Conservation (phyloP, 257 asterid species). For the Primulina huaijiensis region DNA sequence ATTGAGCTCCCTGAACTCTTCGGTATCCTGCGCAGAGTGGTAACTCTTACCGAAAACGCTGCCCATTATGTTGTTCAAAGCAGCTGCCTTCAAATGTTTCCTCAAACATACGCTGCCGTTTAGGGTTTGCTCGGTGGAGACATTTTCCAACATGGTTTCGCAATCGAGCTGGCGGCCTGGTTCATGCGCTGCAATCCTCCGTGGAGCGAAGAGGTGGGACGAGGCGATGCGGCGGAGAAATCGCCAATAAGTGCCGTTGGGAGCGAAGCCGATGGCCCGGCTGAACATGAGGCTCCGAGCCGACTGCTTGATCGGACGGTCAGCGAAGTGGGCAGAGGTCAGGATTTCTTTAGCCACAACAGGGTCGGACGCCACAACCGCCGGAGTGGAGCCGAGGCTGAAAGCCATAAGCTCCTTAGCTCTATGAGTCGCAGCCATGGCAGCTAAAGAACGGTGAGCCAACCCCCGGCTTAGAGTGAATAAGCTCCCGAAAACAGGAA, state of each 20-base stretch:
- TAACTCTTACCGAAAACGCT: slow-evolving; percentile 58
- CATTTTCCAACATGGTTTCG: slow-evolving; percentile 24
- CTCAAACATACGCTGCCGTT: slow-evolving; percentile 33
- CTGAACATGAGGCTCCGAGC: slow-evolving; percentile 57
- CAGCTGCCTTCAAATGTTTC: slow-evolving; percentile 40
- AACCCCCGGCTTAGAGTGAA: slow-evolving; percentile 44
- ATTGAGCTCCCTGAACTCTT: slow-evolving; percentile 34
- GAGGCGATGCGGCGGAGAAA: slow-evolving; percentile 61
- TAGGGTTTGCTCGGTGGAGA: slow-evolving; percentile 22
- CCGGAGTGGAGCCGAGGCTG: slow-evolving; percentile 63
- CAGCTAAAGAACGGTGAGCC: slow-evolving; percentile 51
- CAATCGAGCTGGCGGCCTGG: slow-evolving; percentile 30
- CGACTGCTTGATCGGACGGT: slow-evolving; percentile 67
- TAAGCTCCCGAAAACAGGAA: slow-evolving; percentile 51
- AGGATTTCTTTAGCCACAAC: slow-evolving; percentile 46
- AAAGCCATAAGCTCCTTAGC: slow-evolving; percentile 67
- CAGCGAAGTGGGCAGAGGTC: slow-evolving; percentile 47
- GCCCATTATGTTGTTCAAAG: slow-evolving; percentile 51
- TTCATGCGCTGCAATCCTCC: slow-evolving; percentile 46
- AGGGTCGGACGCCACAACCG: slow-evolving; percentile 55
- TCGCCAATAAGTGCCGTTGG: slow-evolving; percentile 70
- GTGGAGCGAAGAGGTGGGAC: slow-evolving; percentile 54
- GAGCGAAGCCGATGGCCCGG: slow-evolving; percentile 76
- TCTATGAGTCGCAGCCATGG: slow-evolving; percentile 29
- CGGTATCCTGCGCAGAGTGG: slow-evolving; percentile 22